Evolutionary conservation across 1,284 basidiomycete genomes (phyloP), one percentile per base, ranked within the genome.

Genomic region (Moesziomyces sp.): DNA sequence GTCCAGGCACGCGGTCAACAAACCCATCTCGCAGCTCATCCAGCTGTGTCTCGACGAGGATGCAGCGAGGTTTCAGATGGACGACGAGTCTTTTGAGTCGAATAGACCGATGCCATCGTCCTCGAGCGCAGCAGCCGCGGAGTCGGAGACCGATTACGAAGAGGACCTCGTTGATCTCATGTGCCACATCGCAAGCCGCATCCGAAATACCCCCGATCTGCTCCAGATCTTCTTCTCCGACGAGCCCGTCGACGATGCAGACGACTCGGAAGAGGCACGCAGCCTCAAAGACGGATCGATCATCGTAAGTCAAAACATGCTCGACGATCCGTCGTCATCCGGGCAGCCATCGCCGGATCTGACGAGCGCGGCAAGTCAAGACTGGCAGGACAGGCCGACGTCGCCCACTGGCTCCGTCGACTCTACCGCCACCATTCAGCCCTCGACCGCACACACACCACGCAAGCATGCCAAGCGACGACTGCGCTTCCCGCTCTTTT

Each of bases 41-140:
- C 88, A 93, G 38, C 91, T 89, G 53, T 97, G 94, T 83, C 91
- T 92, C 11, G 94, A 93, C n/a, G 93, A 94, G 67, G 92, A 95
- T 81, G 86, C 93, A 3, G 91, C 93, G 77, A 91, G 93, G 78
- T 90, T 91, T 71, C 89, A 91, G 21, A 89, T 90, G 13, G 90
- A 91, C 45, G 89, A 91, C 21, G 89, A 90, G 13, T 53, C 50
- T 4, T 62, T 69, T 24, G 56, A 63, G 18, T 46, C 49, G 5
- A 35, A 38, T 23, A 50, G 49, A 3, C 52, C 63, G 2, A 46
- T 34, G 23, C 6, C 48, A 19, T 40, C 35, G 14, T 14, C 14
- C 4, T 38, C 35, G 13, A 38, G 13, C 2, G 35, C 59, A n/a
- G 53, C 40, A 16, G 24, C 52, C 28, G 30, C 61, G 5, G 21